Base-by-base conservation (phyloP, 352 stramenopile genomes). In the Aphanomyces invadans region DNA sequence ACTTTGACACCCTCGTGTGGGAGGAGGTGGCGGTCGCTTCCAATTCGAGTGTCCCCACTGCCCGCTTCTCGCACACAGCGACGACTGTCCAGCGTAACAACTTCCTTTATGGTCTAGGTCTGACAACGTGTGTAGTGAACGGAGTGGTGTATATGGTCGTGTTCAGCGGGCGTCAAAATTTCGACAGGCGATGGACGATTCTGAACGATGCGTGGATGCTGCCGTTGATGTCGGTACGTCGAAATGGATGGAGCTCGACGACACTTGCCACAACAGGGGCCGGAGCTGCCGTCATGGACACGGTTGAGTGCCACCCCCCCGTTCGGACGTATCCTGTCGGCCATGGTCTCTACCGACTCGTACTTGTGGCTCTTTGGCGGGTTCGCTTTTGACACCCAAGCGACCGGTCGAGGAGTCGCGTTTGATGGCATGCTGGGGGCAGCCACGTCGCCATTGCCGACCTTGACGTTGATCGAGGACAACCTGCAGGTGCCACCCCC, bases 141-240 rank as follows among this genome's bases (percentile, higher is more conserved):
- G 36, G 36, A 15, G 36, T 42, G 36, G 36, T 42, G 36, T 15
- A 42, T 42, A 49, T 67, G 19, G 23, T 67, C 21, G 7, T 67
- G 12, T 67, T 67, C 23, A 60, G 46, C 32, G 60, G 60, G 0
- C 60, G 45, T 3, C 60, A 57, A 11, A 29, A 49, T 57, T 10
- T 67, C 0, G 11, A 28, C 60, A 57, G 42, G 12, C 38, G 60
- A 10, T 67, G 45, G 45, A 55, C 60, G 19, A 60, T 67, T 33
- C 60, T 67, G 42, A 49, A 57, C 32, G 60, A 67, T 23, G 60
- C 60, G 3, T 67, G 60, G 60, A 57, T 67, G 60, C 11, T 59
- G 9, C 60, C 60, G 31, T 33, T 67, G 15, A 53, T n/a, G 4
- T 51, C 57, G 3, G 36, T 63, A 52, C 4, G 4, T 25, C 7